Evolutionary conservation across 2,329 filamentous ascomycete species (phyloP).

Genomic region (Sclerotinia nivalis): DNA sequence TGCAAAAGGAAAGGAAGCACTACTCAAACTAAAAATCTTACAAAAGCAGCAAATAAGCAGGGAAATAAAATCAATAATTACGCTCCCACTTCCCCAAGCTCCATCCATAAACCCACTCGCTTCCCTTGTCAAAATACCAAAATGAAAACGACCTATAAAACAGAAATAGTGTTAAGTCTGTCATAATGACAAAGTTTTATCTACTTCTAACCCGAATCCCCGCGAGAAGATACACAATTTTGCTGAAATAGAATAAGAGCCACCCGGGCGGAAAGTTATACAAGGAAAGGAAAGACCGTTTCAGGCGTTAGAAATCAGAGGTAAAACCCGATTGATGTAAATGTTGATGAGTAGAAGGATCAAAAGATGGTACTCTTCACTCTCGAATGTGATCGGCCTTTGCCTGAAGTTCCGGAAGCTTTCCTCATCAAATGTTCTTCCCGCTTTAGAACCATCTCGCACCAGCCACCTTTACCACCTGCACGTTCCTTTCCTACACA

Average conservation of each 20-base stretch:
- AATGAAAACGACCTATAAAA: not conserved
- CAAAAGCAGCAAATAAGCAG: not conserved
- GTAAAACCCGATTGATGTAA: not conserved
- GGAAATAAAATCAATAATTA: constrained; percentile 19
- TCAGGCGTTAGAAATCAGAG: not conserved
- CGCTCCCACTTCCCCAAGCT: constrained; percentile 15
- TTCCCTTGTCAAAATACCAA: not conserved
- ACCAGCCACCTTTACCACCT: constrained; percentile 63
- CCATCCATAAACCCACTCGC: constrained; percentile 12
- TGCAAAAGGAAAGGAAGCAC: constrained; percentile 1
- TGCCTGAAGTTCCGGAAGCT: constrained; percentile 32
- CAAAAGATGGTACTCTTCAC: constrained; percentile 38
- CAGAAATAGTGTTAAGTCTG: constrained; percentile 13
- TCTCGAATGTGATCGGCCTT: constrained; percentile 35
- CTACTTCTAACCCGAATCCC: constrained; percentile 4
- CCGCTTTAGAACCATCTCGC: constrained; percentile 64
- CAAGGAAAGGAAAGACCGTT: constrained; percentile 10
- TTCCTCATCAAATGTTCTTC: constrained; percentile 47
- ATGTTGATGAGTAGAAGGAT: constrained; percentile 3
- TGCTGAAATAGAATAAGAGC: constrained; percentile 14
- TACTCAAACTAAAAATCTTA: constrained; percentile 15
- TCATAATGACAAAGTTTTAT: constrained; percentile 16
- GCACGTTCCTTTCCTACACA: constrained; percentile 52
- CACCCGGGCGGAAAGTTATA: constrained; percentile 22
- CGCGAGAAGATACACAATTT: constrained; percentile 4